Evolutionary conservation across 1,284 basidiomycete species (phyloP).

Genomic region (Trichosporon coremiiforme): DNA sequence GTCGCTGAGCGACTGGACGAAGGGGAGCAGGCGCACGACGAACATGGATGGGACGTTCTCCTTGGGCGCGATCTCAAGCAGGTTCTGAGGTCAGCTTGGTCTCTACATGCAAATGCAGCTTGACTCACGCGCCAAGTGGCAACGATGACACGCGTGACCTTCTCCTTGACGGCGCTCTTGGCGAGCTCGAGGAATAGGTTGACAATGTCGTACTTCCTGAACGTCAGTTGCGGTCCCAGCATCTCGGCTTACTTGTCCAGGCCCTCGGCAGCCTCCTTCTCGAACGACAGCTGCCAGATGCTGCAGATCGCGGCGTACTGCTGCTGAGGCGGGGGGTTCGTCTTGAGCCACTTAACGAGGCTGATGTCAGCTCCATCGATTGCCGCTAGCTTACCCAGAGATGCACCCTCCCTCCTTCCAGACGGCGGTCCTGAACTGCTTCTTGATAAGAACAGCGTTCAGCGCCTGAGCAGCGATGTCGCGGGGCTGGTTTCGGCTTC

Average conservation of each 20-base stretch:
- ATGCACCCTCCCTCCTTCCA: constrained; percentile 58
- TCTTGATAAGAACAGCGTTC: constrained; percentile 78
- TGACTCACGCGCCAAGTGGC: constrained; percentile 78
- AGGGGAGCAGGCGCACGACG: constrained; percentile 80
- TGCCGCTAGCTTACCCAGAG: constrained; percentile 47
- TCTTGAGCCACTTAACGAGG: constrained; percentile 73
- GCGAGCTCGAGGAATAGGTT: constrained; percentile 84
- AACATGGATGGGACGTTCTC: constrained; percentile 91
- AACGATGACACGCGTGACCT: constrained; percentile 91
- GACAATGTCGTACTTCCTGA: constrained; percentile 83
- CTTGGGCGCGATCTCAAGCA: constrained; percentile 63
- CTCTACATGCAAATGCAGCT: background rate
- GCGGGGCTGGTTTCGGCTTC: constrained; percentile 61
- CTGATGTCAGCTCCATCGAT: constrained; percentile 56
- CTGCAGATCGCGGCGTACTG: constrained; percentile 91
- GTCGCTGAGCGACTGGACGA: constrained; percentile 76
- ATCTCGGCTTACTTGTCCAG: constrained; percentile 67
- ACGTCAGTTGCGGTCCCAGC: background rate
- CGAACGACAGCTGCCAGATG: constrained; percentile 92
- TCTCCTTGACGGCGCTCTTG: constrained; percentile 92
- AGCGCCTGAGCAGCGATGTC: constrained; percentile 90
- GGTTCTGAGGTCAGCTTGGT: constrained; percentile 64
- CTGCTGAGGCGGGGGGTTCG: constrained; percentile 77
- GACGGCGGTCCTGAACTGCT: constrained; percentile 66
- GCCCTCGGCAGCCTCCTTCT: constrained; percentile 76